Base-by-base conservation (phyloP, 768 basidiomycete species). In the Sarcodon aspratus region DNA sequence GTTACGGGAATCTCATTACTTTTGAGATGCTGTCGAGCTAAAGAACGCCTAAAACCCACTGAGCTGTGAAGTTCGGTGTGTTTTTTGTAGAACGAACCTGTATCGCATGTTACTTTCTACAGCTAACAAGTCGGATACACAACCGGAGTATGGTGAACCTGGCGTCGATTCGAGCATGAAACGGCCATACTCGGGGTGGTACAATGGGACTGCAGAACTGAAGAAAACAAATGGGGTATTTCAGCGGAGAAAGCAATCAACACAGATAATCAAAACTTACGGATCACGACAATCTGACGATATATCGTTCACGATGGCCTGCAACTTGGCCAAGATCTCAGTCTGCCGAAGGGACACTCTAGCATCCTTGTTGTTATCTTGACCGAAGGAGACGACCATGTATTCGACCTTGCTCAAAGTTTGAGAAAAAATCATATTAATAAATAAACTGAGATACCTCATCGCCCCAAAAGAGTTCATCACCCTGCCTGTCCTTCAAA, bases 161-260 rank as follows among this genome's bases (percentile, higher is more conserved):
- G 96, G 96, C 0, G 95, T 99, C 3, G 92, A 92, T 63, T 99
- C 96, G 47, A 99, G 75, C 96, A 99, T 99, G 69, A 89, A 98
- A 36, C 94, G 78, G 36, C 96, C 96, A 69, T 97, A 99, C 66
- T 99, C 96, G 13, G 95, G 95, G 61, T 98, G 96, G 60, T 94
- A 98, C 10, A 83, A 86, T 2, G 96, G 96, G 21, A 91, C 77
- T 3, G 80, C 72, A 40, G 80, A 43, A 42, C 33, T 48, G 8
- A 44, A 9, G 12, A 54, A 45, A 10, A 44, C 56, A 45, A 38
- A 18, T 32, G 21, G 17, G 45, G 34, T 10, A 12, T 35, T 38
- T 27, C 44, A 48, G 53, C 27, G 21, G 17, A 15, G 42, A 15
- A 31, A 4, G 33, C 27, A 9, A 37, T 7, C 18, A 45, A 50